phyloP scores from a whole-genome alignment of 1,139 yeast genomes.

The Geotrichum klebahnii region DNA sequence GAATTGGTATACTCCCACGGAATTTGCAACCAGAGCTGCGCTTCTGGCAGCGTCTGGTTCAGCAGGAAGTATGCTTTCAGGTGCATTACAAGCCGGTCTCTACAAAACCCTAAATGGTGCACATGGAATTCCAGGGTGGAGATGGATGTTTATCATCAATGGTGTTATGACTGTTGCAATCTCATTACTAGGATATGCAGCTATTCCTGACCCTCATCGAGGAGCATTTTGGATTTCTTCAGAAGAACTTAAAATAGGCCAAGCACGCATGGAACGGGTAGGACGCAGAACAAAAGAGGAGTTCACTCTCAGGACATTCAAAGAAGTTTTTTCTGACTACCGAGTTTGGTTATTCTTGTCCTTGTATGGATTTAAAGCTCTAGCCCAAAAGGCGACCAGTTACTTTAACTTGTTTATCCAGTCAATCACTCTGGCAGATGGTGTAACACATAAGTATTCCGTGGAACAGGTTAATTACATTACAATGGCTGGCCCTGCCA shows the following conservation, averaged over 20 bases:
- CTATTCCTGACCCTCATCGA: slow-evolving; percentile 66
- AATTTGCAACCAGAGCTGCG: slow-evolving; percentile 5
- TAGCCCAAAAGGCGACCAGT: slow-evolving; percentile 11
- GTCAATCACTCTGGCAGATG: slow-evolving; percentile 6
- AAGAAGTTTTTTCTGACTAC: slow-evolving; percentile 5
- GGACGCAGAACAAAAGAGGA: slow-evolving; percentile 7
- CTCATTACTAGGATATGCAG: slow-evolving; percentile 57
- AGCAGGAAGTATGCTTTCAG: slow-evolving; percentile 45
- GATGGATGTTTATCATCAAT: slow-evolving; percentile 54
- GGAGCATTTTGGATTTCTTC: slow-evolving; percentile 34
- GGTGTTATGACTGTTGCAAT: slow-evolving; percentile 53
- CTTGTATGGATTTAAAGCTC: slow-evolving; percentile 9
- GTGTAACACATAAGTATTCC: slow-evolving; percentile 7
- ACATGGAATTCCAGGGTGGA: slow-evolving; percentile 43
- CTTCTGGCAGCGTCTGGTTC: slow-evolving; percentile 19
- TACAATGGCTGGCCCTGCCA: slow-evolving; percentile 10
- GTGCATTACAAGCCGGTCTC: slow-evolving; percentile 47
- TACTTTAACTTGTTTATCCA: slow-evolving; percentile 11
- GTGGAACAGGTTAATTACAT: slow-evolving; percentile 14
- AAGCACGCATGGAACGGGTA: slow-evolving; percentile 27
- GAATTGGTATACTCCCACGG: slow-evolving; percentile 42
- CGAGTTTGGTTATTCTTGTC: slow-evolving; percentile 12
- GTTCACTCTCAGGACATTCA: slow-evolving; percentile 6
- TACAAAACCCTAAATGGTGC: slow-evolving; percentile 42
- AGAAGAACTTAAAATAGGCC: slow-evolving; percentile 34